A percentile compares a stretch with the other conserved stretches of the same genome.
phyloP scores from a whole-genome alignment of 2,329 filamentous ascomycete species.

The Helminthosporium solani region DNA sequence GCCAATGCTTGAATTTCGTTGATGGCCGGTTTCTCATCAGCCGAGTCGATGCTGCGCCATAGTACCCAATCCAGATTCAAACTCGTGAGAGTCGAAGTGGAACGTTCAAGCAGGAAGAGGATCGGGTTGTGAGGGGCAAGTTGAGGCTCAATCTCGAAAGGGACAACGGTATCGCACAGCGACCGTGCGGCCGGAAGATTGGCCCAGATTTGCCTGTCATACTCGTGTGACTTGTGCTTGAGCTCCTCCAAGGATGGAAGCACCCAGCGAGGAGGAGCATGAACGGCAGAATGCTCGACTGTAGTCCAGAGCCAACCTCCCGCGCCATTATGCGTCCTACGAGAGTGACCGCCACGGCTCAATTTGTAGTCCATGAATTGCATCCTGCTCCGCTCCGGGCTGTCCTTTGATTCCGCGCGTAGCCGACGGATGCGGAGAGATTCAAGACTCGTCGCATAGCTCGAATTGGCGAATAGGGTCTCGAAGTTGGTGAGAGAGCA shows the following conservation, averaged over 20 bases:
- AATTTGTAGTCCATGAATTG: constrained; percentile 25
- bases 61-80: constrained; percentile 40
- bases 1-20: constrained; percentile 31
- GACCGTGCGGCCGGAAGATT: constrained; percentile 22
- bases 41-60: constrained; percentile 26
- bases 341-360: constrained; percentile 30
- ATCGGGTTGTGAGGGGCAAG: constrained; percentile 8
- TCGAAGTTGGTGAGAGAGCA: constrained; percentile 39
- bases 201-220: constrained; percentile 30
- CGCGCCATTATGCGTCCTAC: constrained; percentile 31
- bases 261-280: constrained; percentile 6
- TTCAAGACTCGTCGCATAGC: constrained; percentile 39
- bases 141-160: constrained; percentile 1
- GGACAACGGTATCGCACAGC: constrained; percentile 15
- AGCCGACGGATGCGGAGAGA: constrained; percentile 46
- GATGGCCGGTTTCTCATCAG: constrained; percentile 12
- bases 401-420: constrained; percentile 26
- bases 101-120: constrained; percentile 20
- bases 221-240: constrained; percentile 17
- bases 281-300: constrained; percentile 20
- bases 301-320: constrained; percentile 35
- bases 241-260: constrained; percentile 14
- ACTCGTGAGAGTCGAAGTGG: constrained; percentile 31
- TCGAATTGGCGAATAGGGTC: constrained; percentile 14
- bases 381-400: constrained; percentile 17